Evolutionary conservation across 176 grass and related monocot genomes (phyloP), one percentile per base, ranked within the genome.

Genomic region (Poa annua): DNA sequence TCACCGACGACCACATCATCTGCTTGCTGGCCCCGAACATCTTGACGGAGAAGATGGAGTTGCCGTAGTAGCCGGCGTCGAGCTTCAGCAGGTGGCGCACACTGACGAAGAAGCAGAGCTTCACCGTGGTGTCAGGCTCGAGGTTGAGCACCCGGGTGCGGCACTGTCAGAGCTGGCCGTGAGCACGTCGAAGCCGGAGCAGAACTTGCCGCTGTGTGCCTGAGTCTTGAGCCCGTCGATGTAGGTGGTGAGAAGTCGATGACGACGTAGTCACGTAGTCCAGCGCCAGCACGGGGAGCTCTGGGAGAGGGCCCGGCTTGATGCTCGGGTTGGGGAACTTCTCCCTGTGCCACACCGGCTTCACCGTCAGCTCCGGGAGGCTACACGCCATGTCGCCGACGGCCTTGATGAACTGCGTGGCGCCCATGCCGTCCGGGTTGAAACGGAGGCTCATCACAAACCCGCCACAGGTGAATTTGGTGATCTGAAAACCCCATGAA

Each of bases 391-490:
- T 89, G 68, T 92, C 85, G 0, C 83, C 92, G 2, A 92, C 81
- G 0, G 90, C 87, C 55, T 88, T 89, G 85, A 95, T 72, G 74
- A 92, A 88, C 62, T 89, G 89, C 10, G 84, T 87, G 0, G 83
- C 72, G 17, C 92, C 92, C 77, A 92, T 74, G n/a, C 92, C 92
- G 25, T 92, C 92, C 2, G 79, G 92, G 79, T 90, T 92, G 81
- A 84, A 90, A 79, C 87, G 80, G 6, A 95, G 80, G 5, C 92
- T 87, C 72, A 92, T 86, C 70, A 87, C 87, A 21, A 92, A 92
- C 8, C 92, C 90, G 36, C 90, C 92, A 42, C 90, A 92, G 32
- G 52, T 88, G 90, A 95, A 95, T 32, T 90, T 81, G 0, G 90
- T 95, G 64, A 95, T 85, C 92, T 95, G 87, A 29, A 11, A 45